Evolutionary conservation across 768 basidiomycete species (phyloP).

Genomic region (Mycena pura): DNA sequence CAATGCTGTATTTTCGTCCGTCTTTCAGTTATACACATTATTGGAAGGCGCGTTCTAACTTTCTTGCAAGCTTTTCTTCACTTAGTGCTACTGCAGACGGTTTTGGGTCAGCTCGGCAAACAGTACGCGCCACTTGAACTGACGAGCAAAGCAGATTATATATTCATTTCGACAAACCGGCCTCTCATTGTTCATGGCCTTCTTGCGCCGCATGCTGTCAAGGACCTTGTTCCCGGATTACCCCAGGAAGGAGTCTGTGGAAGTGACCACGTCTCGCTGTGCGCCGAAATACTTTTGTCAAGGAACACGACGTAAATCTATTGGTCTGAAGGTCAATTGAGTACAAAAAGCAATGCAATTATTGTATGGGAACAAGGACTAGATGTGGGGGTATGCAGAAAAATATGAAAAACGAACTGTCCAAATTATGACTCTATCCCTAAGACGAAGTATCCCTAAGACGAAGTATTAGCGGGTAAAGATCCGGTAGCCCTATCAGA

Average conservation of each 20-base stretch:
- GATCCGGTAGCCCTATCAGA: conserved; percentile 66
- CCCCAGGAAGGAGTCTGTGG: conserved; percentile 83
- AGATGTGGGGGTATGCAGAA: conserved; percentile 27
- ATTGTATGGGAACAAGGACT: conserved; percentile 18
- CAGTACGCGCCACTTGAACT: background rate
- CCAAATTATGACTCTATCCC: conserved; percentile 21
- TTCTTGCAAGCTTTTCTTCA: background rate
- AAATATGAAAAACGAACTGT: conserved; percentile 4
- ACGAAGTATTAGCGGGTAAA: conserved; percentile 17
- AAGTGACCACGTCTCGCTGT: conserved; percentile 87
- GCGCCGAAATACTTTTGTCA: conserved; percentile 60
- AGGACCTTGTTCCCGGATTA: conserved; percentile 72
- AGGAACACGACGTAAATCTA: conserved; percentile 5
- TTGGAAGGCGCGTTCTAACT: conserved; percentile 75
- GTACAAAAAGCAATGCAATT: conserved; percentile 27
- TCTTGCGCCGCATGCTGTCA: conserved; percentile 63
- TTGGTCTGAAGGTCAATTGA: background rate
- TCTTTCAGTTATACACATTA: conserved; percentile 76
- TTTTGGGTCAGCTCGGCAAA: conserved; percentile 15
- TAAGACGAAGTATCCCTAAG: conserved; percentile 19
- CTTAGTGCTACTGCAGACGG: conserved; percentile 8
- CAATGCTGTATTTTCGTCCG: background rate
- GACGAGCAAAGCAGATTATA: conserved; percentile 70
- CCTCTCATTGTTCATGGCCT: conserved; percentile 54
- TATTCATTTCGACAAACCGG: conserved; percentile 65